These are phyloP conservation scores for Penicillium sp. DNA, from an alignment of 2,329 filamentous ascomycete species.

Conservation along the genomic window DNA sequence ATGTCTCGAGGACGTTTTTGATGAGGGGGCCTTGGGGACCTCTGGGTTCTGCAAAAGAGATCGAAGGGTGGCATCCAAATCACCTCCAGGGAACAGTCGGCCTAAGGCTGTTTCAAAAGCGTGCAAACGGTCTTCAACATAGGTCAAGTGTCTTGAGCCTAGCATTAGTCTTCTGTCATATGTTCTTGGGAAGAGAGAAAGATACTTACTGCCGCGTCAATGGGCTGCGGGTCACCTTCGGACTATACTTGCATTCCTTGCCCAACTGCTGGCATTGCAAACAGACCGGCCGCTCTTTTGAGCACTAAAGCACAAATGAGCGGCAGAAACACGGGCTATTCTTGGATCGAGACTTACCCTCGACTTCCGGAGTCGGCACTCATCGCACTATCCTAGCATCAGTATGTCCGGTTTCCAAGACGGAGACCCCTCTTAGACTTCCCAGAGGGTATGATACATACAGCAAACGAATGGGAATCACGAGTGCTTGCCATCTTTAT, in stretches of 20 bases:
- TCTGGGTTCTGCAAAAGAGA: slow-evolving; percentile 42
- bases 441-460: slow-evolving; percentile 24
- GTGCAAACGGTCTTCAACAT: slow-evolving; percentile 43
- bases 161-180: slow-evolving; percentile 14
- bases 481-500: slow-evolving; percentile 43
- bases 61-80: slow-evolving; percentile 41
- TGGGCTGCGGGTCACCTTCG: slow-evolving; percentile 44
- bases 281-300: slow-evolving; percentile 45
- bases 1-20: slow-evolving; percentile 41
- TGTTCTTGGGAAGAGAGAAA: slow-evolving; percentile 4
- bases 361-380: slow-evolving; percentile 43
- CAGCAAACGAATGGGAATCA: slow-evolving; percentile 44
- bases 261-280: slow-evolving; percentile 42
- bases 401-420: slow-evolving; percentile 2
- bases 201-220: slow-evolving; percentile 43
- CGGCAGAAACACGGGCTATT: background rate
- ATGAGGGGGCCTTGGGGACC: slow-evolving; percentile 34
- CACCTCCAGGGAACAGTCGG: slow-evolving; percentile 42
- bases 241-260: slow-evolving; percentile 46
- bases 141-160: slow-evolving; percentile 38
- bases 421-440: background rate
- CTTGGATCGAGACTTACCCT: slow-evolving; percentile 30
- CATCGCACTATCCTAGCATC: slow-evolving; percentile 36
- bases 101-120: slow-evolving; percentile 41
- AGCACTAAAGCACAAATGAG: slow-evolving; percentile 34